These are phyloP conservation scores for Harrya chromipes DNA, from an alignment of 768 basidiomycete species.

Conservation along the genomic window DNA sequence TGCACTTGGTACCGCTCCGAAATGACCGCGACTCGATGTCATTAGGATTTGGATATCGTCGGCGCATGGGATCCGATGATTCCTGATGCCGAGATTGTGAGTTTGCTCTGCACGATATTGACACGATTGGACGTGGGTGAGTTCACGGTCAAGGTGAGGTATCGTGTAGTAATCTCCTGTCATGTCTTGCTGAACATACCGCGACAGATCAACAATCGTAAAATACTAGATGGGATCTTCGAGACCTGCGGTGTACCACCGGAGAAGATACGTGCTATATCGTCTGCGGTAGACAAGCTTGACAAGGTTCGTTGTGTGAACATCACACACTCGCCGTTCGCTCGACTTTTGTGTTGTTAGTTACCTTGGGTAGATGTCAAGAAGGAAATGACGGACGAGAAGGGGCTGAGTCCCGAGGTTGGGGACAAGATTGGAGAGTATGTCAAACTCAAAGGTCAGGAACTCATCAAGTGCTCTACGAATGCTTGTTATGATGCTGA, in stretches of 20 bases:
- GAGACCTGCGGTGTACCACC: slow-evolving; percentile 91
- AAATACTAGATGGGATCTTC: slow-evolving; percentile 96
- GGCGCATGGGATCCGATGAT: slow-evolving; percentile 96
- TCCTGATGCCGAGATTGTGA: slow-evolving; percentile 89
- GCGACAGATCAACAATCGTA: slow-evolving; percentile 85
- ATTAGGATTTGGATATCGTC: slow-evolving; percentile 91
- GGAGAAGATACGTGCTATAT: slow-evolving; percentile 89
- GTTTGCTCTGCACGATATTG: slow-evolving; percentile 77
- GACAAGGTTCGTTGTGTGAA: slow-evolving; percentile 67
- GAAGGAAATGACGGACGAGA: slow-evolving; percentile 96
- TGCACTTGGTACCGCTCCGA: not conserved
- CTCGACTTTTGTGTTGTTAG: slow-evolving; percentile 33
- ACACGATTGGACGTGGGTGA: slow-evolving; percentile 87
- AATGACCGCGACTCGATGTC: not conserved
- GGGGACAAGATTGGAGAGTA: slow-evolving; percentile 97
- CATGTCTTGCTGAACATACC: not conserved
- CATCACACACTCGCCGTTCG: not conserved
- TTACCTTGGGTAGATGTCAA: slow-evolving; percentile 88
- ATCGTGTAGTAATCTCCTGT: not conserved
- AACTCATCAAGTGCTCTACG: not conserved
- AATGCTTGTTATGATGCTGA: not conserved
- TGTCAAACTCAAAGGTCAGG: slow-evolving; percentile 86
- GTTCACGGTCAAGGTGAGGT: slow-evolving; percentile 82
- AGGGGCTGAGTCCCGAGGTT: slow-evolving; percentile 73
- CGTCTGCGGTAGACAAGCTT: slow-evolving; percentile 96